Evolutionary conservation across 331 rosid species (phyloP).

Genomic region (Cydonia oblonga): DNA sequence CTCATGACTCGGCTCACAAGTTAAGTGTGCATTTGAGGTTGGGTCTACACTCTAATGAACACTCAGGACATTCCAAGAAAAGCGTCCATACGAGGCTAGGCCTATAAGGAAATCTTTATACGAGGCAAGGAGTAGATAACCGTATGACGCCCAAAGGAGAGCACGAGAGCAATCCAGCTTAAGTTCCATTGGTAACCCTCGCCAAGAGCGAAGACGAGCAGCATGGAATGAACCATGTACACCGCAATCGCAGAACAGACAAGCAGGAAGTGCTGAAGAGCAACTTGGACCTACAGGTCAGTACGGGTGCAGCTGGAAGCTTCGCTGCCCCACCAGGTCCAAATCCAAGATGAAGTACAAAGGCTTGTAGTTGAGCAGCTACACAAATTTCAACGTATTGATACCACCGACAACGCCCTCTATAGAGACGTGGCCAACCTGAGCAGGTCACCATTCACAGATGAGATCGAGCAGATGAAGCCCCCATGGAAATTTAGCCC

Average conservation of each 20-base stretch:
- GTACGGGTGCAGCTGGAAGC: accelerated
- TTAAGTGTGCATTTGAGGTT: too few relatives aligned
- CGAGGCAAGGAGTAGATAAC: too few relatives aligned
- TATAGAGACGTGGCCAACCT: too few relatives aligned
- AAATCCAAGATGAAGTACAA: too few relatives aligned
- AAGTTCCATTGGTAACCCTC: accelerated
- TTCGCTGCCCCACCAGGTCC: accelerated
- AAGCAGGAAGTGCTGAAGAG: accelerated
- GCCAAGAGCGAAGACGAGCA: accelerated
- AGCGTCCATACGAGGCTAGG: too few relatives aligned
- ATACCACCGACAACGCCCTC: accelerated
- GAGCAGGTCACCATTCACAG: too few relatives aligned
- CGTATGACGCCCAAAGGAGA: accelerated
- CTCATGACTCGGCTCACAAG: too few relatives aligned
- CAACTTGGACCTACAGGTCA: too few relatives aligned
- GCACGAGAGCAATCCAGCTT: accelerated
- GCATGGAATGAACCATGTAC: accelerated
- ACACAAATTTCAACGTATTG: accelerated
- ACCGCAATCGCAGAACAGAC: accelerated
- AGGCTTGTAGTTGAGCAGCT: accelerated
- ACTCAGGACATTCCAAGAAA: accelerated
- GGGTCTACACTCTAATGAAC: too few relatives aligned
- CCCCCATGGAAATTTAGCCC: accelerated
- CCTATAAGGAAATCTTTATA: accelerated
- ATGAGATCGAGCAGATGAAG: accelerated